These are phyloP conservation scores for Pseudoscleropodium purum DNA, from an alignment of 225 moss, liverwort and hornwort genomes.

Conservation along the genomic window DNA sequence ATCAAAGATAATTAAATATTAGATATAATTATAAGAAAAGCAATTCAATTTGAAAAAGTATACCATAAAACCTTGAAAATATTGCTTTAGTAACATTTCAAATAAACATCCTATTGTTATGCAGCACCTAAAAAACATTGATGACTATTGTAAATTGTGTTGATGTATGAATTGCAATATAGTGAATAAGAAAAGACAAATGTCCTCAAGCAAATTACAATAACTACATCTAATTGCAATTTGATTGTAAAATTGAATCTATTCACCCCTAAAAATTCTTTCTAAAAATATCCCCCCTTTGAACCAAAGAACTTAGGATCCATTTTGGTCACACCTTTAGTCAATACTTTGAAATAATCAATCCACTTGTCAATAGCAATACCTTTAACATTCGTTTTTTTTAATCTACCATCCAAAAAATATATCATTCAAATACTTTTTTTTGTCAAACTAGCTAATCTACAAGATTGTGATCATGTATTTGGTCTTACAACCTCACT, in stretches of 20 bases:
- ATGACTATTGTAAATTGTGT: background rate
- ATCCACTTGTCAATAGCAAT: fast-evolving
- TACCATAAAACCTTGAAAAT: background rate
- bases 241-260: background rate
- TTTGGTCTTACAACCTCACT: too few species aligned
- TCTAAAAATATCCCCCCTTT: background rate
- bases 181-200: background rate
- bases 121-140: fast-evolving
- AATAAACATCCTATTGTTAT: background rate
- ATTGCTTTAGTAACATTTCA: background rate
- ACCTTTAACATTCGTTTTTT: too few species aligned
- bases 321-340: background rate
- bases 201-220: fast-evolving
- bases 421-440: too few species aligned
- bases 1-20: too few species aligned
- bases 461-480: too few species aligned
- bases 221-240: background rate
- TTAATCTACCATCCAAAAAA: background rate
- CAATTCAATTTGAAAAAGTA: too few species aligned
- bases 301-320: background rate
- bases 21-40: too few species aligned
- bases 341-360: background rate
- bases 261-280: too few species aligned
- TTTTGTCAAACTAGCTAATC: too few species aligned
- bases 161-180: background rate